Evolutionary conservation across 495 filamentous ascomycete species (phyloP).

Genomic region (Penicillium soppii): DNA sequence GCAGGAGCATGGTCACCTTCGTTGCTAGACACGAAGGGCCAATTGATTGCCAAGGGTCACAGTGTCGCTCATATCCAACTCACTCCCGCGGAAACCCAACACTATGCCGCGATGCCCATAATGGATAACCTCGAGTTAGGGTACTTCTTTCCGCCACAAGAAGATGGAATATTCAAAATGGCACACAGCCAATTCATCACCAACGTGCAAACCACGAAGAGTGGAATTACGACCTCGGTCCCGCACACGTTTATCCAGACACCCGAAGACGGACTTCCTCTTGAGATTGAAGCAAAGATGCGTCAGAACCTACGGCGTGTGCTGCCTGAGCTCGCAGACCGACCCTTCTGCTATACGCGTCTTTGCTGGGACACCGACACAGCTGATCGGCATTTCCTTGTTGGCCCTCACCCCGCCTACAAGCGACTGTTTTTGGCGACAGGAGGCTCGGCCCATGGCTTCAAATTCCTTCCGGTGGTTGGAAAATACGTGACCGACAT

Average conservation of each 20-base stretch:
- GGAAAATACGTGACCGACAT: constrained; percentile 56
- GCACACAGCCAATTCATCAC: constrained; percentile 27
- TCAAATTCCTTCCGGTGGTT: constrained; percentile 59
- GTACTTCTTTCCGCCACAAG: constrained; percentile 31
- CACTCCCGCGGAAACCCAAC: constrained; percentile 16
- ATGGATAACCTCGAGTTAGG: constrained; percentile 21
- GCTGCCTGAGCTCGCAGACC: constrained; percentile 20
- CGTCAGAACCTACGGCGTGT: constrained; percentile 15
- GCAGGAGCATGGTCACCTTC: constrained; percentile 33
- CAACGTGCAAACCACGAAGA: constrained; percentile 11
- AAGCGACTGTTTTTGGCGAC: constrained; percentile 45
- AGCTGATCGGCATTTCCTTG: constrained; percentile 51
- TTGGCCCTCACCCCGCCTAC: constrained; percentile 43
- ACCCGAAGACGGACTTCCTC: constrained; percentile 12
- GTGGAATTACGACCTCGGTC: constrained; percentile 16
- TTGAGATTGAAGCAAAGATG: constrained; percentile 22
- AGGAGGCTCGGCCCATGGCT: constrained; percentile 49
- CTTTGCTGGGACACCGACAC: constrained; percentile 36
- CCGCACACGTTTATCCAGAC: constrained; percentile 16
- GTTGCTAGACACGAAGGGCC: constrained; percentile 33
- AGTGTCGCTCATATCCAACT: constrained; percentile 28
- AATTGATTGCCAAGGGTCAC: constrained; percentile 28
- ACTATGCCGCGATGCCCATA: constrained; percentile 13
- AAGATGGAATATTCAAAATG: constrained; percentile 34
- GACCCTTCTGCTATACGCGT: constrained; percentile 19